phyloP scores from a whole-genome alignment of 2,329 filamentous ascomycete species.

The Chrysoporthe austroafricana region DNA sequence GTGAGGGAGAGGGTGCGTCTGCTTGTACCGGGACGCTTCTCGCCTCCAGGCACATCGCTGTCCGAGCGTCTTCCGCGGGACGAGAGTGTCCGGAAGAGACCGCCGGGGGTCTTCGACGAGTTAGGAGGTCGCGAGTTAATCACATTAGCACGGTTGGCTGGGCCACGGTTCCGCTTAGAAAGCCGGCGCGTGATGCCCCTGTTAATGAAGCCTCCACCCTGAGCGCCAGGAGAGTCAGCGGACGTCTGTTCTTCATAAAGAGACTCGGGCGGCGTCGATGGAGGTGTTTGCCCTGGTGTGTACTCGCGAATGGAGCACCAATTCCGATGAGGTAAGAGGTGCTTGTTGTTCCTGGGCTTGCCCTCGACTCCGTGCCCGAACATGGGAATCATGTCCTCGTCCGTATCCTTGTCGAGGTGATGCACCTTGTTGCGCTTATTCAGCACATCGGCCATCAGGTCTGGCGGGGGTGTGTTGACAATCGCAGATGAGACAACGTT shows the following conservation, averaged over 20 bases:
- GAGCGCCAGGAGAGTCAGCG: conserved; percentile 42
- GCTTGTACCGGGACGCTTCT: conserved; percentile 45
- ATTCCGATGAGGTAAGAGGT: conserved; percentile 85
- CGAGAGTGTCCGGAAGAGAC: conserved; percentile 50
- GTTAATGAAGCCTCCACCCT: conserved; percentile 15
- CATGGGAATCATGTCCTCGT: conserved; percentile 94
- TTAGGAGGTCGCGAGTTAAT: conserved; percentile 54
- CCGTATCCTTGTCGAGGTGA: conserved; percentile 75
- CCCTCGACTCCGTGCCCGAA: conserved; percentile 90
- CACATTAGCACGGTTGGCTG: conserved; percentile 44
- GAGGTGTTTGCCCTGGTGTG: conserved; percentile 74
- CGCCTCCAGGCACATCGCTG: conserved; percentile 36
- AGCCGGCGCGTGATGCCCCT: conserved; percentile 51
- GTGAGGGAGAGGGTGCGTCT: conserved; percentile 66
- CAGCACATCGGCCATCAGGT: conserved; percentile 85
- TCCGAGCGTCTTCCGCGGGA: conserved; percentile 41
- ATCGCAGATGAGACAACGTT: conserved; percentile 95
- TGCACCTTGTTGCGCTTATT: conserved; percentile 89
- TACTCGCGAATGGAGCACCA: conserved; percentile 94
- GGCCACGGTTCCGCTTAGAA: conserved; percentile 42
- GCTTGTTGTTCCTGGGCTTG: conserved; percentile 87
- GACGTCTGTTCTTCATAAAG: conserved; percentile 48
- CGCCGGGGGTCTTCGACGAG: conserved; percentile 45
- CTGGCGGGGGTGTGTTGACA: conserved; percentile 86
- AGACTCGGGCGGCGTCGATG: conserved; percentile 64